Evolutionary conservation across 2,329 filamentous ascomycete species (phyloP).

Genomic region (Neodidymelliopsis sp.): DNA sequence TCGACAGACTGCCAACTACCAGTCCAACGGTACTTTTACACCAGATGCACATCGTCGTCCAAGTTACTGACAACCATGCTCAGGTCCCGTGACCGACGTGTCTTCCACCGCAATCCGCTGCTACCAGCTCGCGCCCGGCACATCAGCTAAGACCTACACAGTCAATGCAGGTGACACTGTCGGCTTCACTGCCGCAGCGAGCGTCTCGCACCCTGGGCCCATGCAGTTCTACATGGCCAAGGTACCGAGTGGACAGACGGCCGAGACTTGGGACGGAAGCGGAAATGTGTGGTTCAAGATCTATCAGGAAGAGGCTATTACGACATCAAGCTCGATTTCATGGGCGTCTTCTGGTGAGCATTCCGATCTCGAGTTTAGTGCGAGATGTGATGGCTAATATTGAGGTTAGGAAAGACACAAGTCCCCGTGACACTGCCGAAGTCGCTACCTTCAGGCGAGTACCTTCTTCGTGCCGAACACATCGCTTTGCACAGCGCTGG

Average conservation of each 20-base stretch:
- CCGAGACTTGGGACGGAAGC: conserved; percentile 41
- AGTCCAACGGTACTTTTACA: conserved; percentile 36
- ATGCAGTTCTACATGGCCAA: conserved; percentile 51
- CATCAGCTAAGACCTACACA: conserved; percentile 15
- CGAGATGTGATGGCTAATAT: background rate
- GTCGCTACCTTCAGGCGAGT: conserved; percentile 52
- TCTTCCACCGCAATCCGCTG: conserved; percentile 38
- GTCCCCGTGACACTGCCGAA: conserved; percentile 51
- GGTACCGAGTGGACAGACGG: conserved; percentile 41
- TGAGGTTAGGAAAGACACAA: background rate
- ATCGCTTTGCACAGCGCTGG: conserved; percentile 54
- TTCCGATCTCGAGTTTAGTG: background rate
- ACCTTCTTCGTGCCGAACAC: conserved; percentile 57
- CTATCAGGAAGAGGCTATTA: conserved; percentile 26
- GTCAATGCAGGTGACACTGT: conserved; percentile 39
- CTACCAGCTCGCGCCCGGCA: conserved; percentile 35
- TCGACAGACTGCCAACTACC: conserved; percentile 43
- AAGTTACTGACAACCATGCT: background rate
- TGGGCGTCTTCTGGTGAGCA: background rate
- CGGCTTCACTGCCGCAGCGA: conserved; percentile 38
- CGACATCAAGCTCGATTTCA: background rate
- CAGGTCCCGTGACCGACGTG: conserved; percentile 31
- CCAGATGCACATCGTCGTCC: no score
- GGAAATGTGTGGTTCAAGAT: conserved; percentile 50
- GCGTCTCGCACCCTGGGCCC: conserved; percentile 44